phyloP scores from a whole-genome alignment of 2,329 filamentous ascomycete species.

The Diplocarpon mali region DNA sequence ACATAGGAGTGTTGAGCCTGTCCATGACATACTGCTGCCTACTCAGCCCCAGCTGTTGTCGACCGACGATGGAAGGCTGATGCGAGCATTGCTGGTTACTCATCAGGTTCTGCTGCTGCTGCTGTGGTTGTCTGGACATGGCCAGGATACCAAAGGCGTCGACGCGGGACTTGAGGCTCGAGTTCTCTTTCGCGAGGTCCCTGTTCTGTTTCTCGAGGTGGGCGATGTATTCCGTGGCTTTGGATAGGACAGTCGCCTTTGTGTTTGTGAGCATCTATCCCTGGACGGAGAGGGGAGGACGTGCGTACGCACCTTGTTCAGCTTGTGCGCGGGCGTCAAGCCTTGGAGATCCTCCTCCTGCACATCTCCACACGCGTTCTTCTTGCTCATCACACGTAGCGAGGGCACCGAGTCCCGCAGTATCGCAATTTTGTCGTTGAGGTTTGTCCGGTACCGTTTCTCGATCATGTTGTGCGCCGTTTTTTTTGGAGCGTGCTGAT shows the following conservation, averaged over 20 bases:
- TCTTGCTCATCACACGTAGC: conserved; percentile 42
- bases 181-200: conserved; percentile 71
- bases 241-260: conserved; percentile 54
- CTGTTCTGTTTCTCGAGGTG: conserved; percentile 87
- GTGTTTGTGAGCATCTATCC: neutral
- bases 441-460: conserved; percentile 72
- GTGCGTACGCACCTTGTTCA: conserved; percentile 46
- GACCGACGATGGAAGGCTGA: neutral
- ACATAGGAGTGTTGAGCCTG: conserved; percentile 2
- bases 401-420: conserved; percentile 63
- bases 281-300: neutral
- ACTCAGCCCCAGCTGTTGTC: conserved; percentile 1
- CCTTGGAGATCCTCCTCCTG: conserved; percentile 48
- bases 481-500: conserved; percentile 50
- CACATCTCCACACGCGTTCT: conserved; percentile 42
- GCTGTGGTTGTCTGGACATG: conserved; percentile 37
- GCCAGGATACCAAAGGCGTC: conserved; percentile 72
- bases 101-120: too few relatives aligned
- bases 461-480: conserved; percentile 80
- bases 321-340: conserved; percentile 51
- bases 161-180: conserved; percentile 63
- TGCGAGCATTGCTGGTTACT: neutral
- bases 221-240: conserved; percentile 91
- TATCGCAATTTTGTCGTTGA: conserved; percentile 74
- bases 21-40: conserved; percentile 3